Evolutionary conservation across 148 eudicot species (phyloP).

Genomic region (Vaccinium vitisidaea): DNA sequence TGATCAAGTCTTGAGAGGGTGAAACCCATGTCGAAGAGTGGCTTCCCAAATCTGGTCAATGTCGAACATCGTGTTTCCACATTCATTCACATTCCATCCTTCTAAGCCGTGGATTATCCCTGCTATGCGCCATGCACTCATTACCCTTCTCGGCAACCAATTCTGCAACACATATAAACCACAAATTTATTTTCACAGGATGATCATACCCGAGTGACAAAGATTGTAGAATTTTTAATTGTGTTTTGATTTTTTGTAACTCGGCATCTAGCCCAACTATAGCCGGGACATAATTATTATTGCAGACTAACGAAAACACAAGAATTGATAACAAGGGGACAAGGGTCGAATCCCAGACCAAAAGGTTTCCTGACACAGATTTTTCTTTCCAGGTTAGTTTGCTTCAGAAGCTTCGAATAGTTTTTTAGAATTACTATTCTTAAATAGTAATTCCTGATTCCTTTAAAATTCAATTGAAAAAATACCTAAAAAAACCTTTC

Average conservation of each 20-base stretch:
- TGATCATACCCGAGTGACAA: neutral
- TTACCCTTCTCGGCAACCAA: slow-evolving; percentile 66
- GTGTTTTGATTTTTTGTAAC: neutral
- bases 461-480: no score
- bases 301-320: no score
- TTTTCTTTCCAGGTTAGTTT: no score
- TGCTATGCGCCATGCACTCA: slow-evolving; percentile 62
- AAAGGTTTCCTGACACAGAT: no score
- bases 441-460: no score
- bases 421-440: no score
- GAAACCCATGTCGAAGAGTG: slow-evolving; percentile 49
- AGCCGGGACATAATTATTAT: no score
- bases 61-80: slow-evolving; percentile 46
- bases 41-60: slow-evolving; percentile 56
- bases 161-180: slow-evolving; percentile 25
- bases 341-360: no score
- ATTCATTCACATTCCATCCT: slow-evolving; percentile 61
- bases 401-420: no score
- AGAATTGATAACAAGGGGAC: no score
- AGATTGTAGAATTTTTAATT: neutral
- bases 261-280: neutral
- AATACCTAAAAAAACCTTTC: no score
- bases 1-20: slow-evolving; percentile 17
- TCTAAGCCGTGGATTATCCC: slow-evolving; percentile 58
- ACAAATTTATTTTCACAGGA: neutral